A percentile compares a stretch with the other conserved stretches of the same genome.
These are phyloP conservation scores for Salmacisia buchloeana DNA, from an alignment of 1,284 basidiomycete genomes.

Conservation along the genomic window DNA sequence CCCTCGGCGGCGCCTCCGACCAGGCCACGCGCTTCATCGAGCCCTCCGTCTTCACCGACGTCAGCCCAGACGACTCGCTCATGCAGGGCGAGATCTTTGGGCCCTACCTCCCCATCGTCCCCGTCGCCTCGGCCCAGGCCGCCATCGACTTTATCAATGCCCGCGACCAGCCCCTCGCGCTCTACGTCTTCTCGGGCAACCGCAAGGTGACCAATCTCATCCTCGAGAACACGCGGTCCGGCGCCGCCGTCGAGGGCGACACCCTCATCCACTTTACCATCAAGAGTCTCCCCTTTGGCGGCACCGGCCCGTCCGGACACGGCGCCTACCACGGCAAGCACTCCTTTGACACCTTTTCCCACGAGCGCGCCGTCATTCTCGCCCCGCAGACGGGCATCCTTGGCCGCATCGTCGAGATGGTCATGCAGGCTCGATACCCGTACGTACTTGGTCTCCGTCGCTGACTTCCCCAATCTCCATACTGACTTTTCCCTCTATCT, in stretches of 20 bases:
- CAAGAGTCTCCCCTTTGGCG: slow-evolving; percentile 59
- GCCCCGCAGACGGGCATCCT: slow-evolving; percentile 51
- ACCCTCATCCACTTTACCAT: slow-evolving; percentile 55
- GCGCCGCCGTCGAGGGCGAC: slow-evolving; percentile 29
- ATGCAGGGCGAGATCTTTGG: slow-evolving; percentile 73
- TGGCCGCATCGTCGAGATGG: slow-evolving; percentile 45
- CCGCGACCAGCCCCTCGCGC: slow-evolving; percentile 66
- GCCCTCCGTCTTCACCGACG: slow-evolving; percentile 64
- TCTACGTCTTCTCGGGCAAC: slow-evolving; percentile 70
- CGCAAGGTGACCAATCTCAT: slow-evolving; percentile 60
- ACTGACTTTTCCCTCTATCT: background rate
- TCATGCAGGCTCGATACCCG: slow-evolving; percentile 51
- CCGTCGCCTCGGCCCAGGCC: slow-evolving; percentile 56
- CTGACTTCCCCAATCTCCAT: slow-evolving; percentile 11
- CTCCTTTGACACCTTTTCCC: slow-evolving; percentile 57
- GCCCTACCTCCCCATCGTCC: slow-evolving; percentile 69
- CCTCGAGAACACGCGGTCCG: slow-evolving; percentile 40
- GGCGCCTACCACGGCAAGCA: slow-evolving; percentile 56
- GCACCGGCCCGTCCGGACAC: slow-evolving; percentile 53
- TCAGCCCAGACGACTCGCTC: slow-evolving; percentile 56
- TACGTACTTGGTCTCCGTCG: slow-evolving; percentile 33
- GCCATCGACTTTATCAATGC: slow-evolving; percentile 49
- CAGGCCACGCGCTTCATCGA: slow-evolving; percentile 61
- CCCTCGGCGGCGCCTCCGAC: slow-evolving; percentile 66
- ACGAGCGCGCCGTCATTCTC: slow-evolving; percentile 54